Conservation (phyloP, 345 rosid species). For the Citrus maxima region DNA sequence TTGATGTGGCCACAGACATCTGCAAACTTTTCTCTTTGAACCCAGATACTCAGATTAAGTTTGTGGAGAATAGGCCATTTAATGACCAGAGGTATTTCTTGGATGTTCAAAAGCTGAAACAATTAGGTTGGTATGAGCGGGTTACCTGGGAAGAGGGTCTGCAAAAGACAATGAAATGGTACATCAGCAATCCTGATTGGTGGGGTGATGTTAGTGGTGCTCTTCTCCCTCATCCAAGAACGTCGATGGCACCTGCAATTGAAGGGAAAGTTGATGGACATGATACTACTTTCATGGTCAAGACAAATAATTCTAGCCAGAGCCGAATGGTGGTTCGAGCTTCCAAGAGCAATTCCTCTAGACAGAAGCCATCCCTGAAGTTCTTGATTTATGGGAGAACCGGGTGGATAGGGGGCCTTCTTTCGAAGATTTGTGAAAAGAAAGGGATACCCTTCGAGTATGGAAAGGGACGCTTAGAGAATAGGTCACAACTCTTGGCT, state of each 20-base stretch:
- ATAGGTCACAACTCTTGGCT: constrained; percentile 53
- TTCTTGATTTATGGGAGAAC: constrained; percentile 75
- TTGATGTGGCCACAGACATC: constrained; percentile 44
- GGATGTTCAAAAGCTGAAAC: constrained; percentile 48
- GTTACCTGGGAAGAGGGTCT: constrained; percentile 55
- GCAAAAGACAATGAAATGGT: constrained; percentile 52
- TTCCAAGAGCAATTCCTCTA: constrained; percentile 31
- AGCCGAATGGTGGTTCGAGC: constrained; percentile 28
- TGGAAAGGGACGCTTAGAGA: constrained; percentile 72
- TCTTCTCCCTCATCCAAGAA: constrained; percentile 56
- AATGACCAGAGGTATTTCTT: constrained; percentile 55
- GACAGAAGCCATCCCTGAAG: constrained; percentile 46
- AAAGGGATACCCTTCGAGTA: constrained; percentile 64
- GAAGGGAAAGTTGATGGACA: constrained; percentile 41
- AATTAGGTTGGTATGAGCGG: constrained; percentile 44
- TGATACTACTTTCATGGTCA: constrained; percentile 23
- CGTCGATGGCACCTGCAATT: constrained; percentile 63
- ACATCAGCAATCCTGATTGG: constrained; percentile 46
- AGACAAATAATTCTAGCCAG: constrained; percentile 20
- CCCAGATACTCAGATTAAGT: constrained; percentile 34
- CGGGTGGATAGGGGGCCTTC: constrained; percentile 81
- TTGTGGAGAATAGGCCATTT: constrained; percentile 48
- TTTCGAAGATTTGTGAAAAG: constrained; percentile 66
- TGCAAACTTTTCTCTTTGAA: constrained; percentile 38
- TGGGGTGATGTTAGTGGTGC: constrained; percentile 65